Percentiles rank a stretch among this genome's conserved stretches.
Conservation (phyloP, 1,284 basidiomycete species). For the Lentinula novae-zelandiae region DNA sequence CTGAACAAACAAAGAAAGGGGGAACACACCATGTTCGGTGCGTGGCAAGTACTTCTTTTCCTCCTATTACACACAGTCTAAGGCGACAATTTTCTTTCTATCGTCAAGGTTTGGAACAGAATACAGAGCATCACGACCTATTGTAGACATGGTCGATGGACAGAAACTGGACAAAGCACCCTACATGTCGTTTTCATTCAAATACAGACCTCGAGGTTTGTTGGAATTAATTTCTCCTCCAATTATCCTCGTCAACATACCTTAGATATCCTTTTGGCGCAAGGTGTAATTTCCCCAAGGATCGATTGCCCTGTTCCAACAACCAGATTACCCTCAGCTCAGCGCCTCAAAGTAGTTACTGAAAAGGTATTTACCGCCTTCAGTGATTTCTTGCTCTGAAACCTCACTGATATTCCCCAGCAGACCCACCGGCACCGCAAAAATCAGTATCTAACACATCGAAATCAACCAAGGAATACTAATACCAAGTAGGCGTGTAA, state of each 20-base stretch:
- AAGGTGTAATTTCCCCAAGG: neutral
- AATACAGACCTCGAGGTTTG: conserved; percentile 19
- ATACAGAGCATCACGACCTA: conserved; percentile 16
- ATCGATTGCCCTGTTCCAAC: neutral
- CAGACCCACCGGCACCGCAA: too few relatives aligned
- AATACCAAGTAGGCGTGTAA: too few relatives aligned
- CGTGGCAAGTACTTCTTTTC: neutral
- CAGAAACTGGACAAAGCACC: conserved; percentile 10
- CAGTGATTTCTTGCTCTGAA: neutral
- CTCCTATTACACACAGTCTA: neutral
- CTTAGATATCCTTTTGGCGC: neutral
- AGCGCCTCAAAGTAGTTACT: too few relatives aligned
- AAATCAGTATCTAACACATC: neutral
- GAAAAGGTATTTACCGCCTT: neutral
- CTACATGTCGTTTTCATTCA: conserved; percentile 18
- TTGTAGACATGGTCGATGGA: conserved; percentile 19
- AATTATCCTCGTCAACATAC: neutral
- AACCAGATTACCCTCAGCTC: neutral
- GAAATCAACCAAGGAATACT: neutral
- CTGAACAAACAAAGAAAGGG: conserved; percentile 20
- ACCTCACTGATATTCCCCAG: neutral
- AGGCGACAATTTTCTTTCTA: too few relatives aligned
- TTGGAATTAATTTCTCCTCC: neutral
- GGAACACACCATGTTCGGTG: conserved; percentile 22
- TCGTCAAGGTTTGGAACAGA: conserved; percentile 18